Evolutionary conservation across 495 filamentous ascomycete species (phyloP).

Genomic region (Penicillium ochrochloron): DNA sequence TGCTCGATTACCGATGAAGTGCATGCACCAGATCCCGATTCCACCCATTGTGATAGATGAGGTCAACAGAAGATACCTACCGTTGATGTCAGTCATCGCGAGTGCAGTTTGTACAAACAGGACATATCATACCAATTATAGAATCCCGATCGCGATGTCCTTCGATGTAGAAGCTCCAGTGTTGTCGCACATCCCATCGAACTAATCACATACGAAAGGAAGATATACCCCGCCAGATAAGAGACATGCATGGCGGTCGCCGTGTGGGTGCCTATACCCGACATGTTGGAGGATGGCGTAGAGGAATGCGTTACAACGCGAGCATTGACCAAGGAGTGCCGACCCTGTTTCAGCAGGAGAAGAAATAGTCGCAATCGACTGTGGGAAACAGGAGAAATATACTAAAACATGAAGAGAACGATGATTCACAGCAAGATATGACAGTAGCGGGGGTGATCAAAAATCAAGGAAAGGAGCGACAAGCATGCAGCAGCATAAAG

Average conservation of each 20-base stretch:
- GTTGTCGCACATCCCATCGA: slow-evolving; percentile 76
- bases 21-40: slow-evolving; percentile 84
- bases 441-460: background rate
- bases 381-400: background rate
- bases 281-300: slow-evolving; percentile 29
- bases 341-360: background rate
- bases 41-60: slow-evolving; percentile 81
- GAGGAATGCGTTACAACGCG: background rate
- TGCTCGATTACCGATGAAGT: slow-evolving; percentile 84
- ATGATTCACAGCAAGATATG: background rate
- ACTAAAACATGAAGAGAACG: slow-evolving; percentile 1
- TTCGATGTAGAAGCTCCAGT: slow-evolving; percentile 78
- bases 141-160: slow-evolving; percentile 66
- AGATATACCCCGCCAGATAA: slow-evolving; percentile 66
- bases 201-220: slow-evolving; percentile 79
- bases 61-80: slow-evolving; percentile 70
- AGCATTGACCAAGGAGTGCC: background rate
- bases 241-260: slow-evolving; percentile 30
- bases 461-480: background rate
- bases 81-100: background rate
- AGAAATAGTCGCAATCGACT: background rate
- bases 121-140: slow-evolving; percentile 65
- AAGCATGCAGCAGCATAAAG: background rate
- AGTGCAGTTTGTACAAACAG: background rate
- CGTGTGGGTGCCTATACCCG: slow-evolving; percentile 15